These are phyloP conservation scores for Aspergillus carlsbadensis DNA, from an alignment of 495 filamentous ascomycete species.

Conservation along the genomic window DNA sequence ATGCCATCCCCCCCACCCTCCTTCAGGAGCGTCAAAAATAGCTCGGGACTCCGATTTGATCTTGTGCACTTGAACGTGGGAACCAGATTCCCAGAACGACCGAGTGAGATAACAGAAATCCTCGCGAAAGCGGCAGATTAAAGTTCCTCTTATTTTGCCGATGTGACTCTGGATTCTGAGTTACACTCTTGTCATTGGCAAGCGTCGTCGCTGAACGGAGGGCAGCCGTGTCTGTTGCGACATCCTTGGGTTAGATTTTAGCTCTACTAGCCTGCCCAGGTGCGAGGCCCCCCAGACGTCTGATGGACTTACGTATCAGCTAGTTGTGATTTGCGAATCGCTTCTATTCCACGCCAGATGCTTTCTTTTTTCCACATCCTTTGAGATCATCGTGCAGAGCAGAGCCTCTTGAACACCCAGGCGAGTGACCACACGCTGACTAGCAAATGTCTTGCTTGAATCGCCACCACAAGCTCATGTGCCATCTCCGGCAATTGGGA, in stretches of 20 bases:
- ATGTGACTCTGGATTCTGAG: slow-evolving; percentile 2
- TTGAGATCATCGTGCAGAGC: not conserved
- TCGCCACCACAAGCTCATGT: slow-evolving; percentile 11
- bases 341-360: slow-evolving; percentile 2
- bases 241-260: not conserved
- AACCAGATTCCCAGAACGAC: too few species aligned
- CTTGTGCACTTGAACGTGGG: not conserved
- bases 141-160: slow-evolving; percentile 3
- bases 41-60: not conserved
- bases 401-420: not conserved
- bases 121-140: slow-evolving; percentile 2
- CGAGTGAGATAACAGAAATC: not conserved
- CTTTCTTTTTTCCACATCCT: not conserved
- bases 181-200: not conserved
- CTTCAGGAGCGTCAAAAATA: not conserved
- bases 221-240: too few species aligned
- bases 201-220: too few species aligned
- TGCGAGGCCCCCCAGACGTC: not conserved
- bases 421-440: not conserved
- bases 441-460: not conserved
- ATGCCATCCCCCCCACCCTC: not conserved
- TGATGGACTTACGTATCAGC: too few species aligned
- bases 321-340: slow-evolving; percentile 6
- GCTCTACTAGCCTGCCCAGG: not conserved
- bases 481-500: not conserved